Evolutionary conservation across 1,284 basidiomycete species (phyloP).

Genomic region (Trichosporon sp.): DNA sequence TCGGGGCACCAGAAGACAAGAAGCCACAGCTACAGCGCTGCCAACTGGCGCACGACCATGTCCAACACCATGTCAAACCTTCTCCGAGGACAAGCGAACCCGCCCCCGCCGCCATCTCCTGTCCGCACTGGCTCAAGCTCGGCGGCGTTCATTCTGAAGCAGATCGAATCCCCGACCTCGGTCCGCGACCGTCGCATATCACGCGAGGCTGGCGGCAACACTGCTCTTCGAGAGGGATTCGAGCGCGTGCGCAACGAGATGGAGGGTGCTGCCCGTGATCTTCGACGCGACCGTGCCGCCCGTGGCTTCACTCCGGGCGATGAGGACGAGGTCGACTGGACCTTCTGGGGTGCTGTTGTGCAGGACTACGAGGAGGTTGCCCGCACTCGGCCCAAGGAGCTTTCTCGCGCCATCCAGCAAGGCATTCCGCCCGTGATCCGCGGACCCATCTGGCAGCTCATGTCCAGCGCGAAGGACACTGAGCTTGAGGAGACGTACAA

Average conservation of each 20-base stretch:
- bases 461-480: slow-evolving; percentile 88
- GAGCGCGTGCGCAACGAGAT: slow-evolving; percentile 43
- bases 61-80: slow-evolving; percentile 23
- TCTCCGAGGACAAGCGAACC: not conserved
- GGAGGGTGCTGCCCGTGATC: slow-evolving; percentile 44
- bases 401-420: slow-evolving; percentile 83
- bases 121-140: slow-evolving; percentile 10
- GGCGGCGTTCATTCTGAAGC: slow-evolving; percentile 22
- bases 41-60: slow-evolving; percentile 34
- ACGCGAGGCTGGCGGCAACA: slow-evolving; percentile 31
- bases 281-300: slow-evolving; percentile 53
- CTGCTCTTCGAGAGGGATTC: slow-evolving; percentile 39
- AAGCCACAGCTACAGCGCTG: not conserved
- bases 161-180: slow-evolving; percentile 32
- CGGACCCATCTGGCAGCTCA: slow-evolving; percentile 98
- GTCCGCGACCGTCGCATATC: slow-evolving; percentile 36
- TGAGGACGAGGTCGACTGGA: slow-evolving; percentile 52
- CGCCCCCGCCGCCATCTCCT: slow-evolving; percentile 12
- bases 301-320: not conserved
- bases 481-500: slow-evolving; percentile 83
- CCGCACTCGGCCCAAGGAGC: slow-evolving; percentile 64
- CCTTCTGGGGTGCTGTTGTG: slow-evolving; percentile 95
- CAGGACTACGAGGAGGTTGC: slow-evolving; percentile 85
- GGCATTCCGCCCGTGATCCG: slow-evolving; percentile 73
- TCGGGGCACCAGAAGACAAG: not conserved